phyloP scores from a whole-genome alignment of 2,329 filamentous ascomycete species.

The Aspergillus sp. region DNA sequence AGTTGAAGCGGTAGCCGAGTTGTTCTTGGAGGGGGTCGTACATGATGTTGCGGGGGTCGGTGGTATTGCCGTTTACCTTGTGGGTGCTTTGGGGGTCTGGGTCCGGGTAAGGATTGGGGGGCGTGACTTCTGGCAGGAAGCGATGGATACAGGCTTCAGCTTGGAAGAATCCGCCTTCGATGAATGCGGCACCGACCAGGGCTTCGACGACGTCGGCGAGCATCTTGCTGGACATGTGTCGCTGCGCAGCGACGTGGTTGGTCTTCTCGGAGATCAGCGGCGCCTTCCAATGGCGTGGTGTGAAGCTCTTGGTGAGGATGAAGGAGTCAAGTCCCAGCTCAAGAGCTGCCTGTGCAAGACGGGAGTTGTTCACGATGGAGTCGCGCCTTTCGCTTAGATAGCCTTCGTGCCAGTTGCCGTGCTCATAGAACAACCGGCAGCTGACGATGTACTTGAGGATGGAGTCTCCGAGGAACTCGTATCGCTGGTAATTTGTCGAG shows the following conservation, averaged over 20 bases:
- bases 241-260: conserved; percentile 20
- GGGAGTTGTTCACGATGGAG: conserved; percentile 69
- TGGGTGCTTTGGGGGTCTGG: too few relatives aligned
- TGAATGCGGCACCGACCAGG: conserved; percentile 72
- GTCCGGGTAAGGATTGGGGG: background rate
- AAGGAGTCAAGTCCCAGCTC: conserved; percentile 67
- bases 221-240: conserved; percentile 68
- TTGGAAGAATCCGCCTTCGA: conserved; percentile 65
- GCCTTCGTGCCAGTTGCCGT: conserved; percentile 72
- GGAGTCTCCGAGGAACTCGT: conserved; percentile 86
- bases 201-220: conserved; percentile 88
- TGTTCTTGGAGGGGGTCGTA: conserved; percentile 17
- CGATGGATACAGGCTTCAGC: conserved; percentile 64
- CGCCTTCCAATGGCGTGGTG: conserved; percentile 70
- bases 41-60: conserved; percentile 12
- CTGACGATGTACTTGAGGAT: conserved; percentile 74
- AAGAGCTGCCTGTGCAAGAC: conserved; percentile 66
- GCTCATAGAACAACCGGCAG: conserved; percentile 60
- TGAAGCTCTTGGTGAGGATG: conserved; percentile 69
- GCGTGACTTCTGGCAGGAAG: conserved; percentile 59
- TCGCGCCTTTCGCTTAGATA: conserved; percentile 69
- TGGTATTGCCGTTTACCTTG: too few relatives aligned
- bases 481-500: conserved; percentile 70
- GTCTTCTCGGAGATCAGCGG: conserved; percentile 52
- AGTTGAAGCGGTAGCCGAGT: conserved; percentile 69